Percentiles rank a stretch among this genome's conserved stretches.
These are phyloP conservation scores for Termitomyces eurrhizus DNA, from an alignment of 768 basidiomycete genomes.

Conservation along the genomic window DNA sequence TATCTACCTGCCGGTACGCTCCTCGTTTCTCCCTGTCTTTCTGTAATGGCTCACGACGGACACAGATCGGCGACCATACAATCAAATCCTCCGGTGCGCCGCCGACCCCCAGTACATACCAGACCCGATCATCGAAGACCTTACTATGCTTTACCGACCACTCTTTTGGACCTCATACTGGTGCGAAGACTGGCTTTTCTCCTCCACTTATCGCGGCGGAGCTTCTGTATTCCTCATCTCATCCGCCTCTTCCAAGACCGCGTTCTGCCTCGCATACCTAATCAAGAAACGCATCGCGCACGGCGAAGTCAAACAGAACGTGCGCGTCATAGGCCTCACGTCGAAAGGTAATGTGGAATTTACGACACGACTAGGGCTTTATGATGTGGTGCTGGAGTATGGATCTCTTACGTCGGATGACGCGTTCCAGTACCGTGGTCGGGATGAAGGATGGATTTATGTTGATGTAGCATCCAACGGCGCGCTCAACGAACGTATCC, in stretches of 20 bases:
- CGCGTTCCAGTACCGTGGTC: constrained; percentile 22
- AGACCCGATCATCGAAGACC: constrained; percentile 46
- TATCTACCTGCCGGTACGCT: constrained; percentile 55
- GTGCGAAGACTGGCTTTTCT: constrained; percentile 68
- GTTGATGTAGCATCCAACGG: constrained; percentile 62
- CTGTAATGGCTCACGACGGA: neutral
- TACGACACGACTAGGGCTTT: constrained; percentile 49
- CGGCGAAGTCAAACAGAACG: constrained; percentile 22
- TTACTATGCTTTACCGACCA: constrained; percentile 69
- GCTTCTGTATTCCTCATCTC: constrained; percentile 53
- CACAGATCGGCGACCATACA: constrained; percentile 62
- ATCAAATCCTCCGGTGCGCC: constrained; percentile 59
- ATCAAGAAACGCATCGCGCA: constrained; percentile 40
- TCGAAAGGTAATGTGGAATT: constrained; percentile 53
- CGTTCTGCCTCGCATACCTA: constrained; percentile 64
- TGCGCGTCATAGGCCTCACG: constrained; percentile 55
- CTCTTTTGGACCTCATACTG: constrained; percentile 76
- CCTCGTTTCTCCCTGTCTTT: neutral
- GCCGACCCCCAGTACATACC: constrained; percentile 52
- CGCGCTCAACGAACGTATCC: constrained; percentile 41
- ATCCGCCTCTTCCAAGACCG: constrained; percentile 70
- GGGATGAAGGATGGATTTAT: constrained; percentile 45
- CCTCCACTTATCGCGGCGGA: constrained; percentile 45
- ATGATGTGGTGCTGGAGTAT: constrained; percentile 56
- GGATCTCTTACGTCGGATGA: constrained; percentile 33